phyloP scores from a whole-genome alignment of 2,329 filamentous ascomycete species.

The Penicillium sp. region DNA sequence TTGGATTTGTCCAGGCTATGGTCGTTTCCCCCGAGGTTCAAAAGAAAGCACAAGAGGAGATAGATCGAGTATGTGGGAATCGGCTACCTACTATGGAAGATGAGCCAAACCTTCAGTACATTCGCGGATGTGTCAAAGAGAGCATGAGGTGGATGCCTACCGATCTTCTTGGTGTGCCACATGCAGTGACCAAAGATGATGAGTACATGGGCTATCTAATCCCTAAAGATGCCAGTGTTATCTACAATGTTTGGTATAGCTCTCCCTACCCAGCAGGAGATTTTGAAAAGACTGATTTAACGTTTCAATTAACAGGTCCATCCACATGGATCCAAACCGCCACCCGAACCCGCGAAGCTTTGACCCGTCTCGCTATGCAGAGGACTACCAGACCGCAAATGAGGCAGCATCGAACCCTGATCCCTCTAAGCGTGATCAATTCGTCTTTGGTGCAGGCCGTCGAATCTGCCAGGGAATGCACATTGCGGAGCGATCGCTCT shows the following conservation, averaged over 20 bases:
- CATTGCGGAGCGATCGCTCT: background rate
- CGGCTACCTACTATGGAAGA: conserved; percentile 33
- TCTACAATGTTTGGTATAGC: conserved; percentile 39
- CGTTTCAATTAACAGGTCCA: conserved; percentile 25
- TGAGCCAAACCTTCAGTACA: conserved; percentile 29
- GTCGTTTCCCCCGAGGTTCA: no score
- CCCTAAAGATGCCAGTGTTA: conserved; percentile 45
- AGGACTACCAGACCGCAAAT: conserved; percentile 31
- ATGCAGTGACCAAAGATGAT: conserved; percentile 47
- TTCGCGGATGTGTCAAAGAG: conserved; percentile 33
- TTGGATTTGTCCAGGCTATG: no score
- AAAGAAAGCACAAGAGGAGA: conserved; percentile 39
- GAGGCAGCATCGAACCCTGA: conserved; percentile 35
- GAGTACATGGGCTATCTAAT: conserved; percentile 47
- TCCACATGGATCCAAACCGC: conserved; percentile 40
- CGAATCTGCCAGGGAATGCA: conserved; percentile 2
- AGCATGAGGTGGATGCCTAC: conserved; percentile 39
- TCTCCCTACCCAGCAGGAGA: background rate
- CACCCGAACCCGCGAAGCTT: conserved; percentile 39
- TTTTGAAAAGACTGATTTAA: no score
- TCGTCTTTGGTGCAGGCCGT: conserved; percentile 45
- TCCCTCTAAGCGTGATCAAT: conserved; percentile 46
- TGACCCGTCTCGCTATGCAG: conserved; percentile 34
- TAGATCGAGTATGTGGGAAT: conserved; percentile 32
- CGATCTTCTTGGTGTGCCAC: conserved; percentile 43